Evolutionary conservation across 2,329 filamentous ascomycete genomes (phyloP), one percentile per base, ranked within the genome.

Genomic region (Pestalotiopsis sp.): DNA sequence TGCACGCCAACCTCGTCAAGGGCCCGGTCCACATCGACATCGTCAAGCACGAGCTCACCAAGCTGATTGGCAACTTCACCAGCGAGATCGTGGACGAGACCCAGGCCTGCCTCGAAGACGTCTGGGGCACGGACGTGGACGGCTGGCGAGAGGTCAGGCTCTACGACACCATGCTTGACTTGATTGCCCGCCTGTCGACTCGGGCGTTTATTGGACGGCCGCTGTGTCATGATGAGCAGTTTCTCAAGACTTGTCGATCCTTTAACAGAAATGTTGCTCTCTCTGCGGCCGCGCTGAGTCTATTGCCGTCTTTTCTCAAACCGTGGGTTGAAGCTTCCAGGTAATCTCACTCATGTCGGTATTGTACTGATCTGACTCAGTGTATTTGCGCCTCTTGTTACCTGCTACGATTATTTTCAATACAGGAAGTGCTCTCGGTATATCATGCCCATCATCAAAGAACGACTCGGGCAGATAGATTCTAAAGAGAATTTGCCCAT

Each of bases 361-460:
- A 24, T 22, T 24, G 1, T 44, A 2, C 63, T 59, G 14, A 63
- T 14, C 64, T 70, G 26, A 70, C n/a, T 4, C 65, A 77, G 76
- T 9, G 14, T 78, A 6, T 65, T 78, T 57, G 76, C 68, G 1
- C 77, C 75, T 0, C 60, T 79, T 44, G 68, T 79, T 24, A 77
- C 73, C 2, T 40, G 71, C 2, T 78, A 76, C 62, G 78, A 80
- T 69, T 73, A 72, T 39, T 39, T 77, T 26, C 73, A 77, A n/a
- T 79, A 77, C 52, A 69, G 63, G 9, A 75, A 73, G 7, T 77
- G 77, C 55, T 69, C 74, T 13, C 73, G 72, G 55, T 75, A 75
- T 64, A 74, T 79, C 17, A 68, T 77, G 63, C 80, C 80, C 20
- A 72, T 78, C 6, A 77, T 81, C 67, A 73, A 71, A 39, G 70